Evolutionary conservation across 176 grass and related monocot genomes (phyloP).

Genomic region (bread wheat (Triticum aestivum)): DNA sequence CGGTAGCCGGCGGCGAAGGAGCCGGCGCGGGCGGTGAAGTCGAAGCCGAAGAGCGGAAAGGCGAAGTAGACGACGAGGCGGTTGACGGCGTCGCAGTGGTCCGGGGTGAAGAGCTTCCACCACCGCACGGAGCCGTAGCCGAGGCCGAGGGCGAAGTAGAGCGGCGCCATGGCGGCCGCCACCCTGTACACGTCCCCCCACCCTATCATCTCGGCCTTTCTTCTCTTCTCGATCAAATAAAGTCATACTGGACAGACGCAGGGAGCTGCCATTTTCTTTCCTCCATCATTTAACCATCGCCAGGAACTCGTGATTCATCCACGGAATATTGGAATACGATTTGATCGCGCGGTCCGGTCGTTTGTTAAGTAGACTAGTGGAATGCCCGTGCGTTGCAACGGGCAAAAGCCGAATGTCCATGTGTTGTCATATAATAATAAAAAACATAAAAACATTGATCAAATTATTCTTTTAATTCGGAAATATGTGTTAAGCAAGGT

Average conservation of each 20-base stretch:
- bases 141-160: constrained; percentile 84
- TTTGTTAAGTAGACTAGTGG: not conserved
- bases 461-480: too few species aligned
- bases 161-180: constrained; percentile 74
- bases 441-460: too few species aligned
- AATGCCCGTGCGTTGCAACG: too few species aligned
- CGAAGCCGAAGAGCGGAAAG: constrained; percentile 83
- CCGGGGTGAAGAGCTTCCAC: constrained; percentile 76
- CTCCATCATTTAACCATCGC: not conserved
- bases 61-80: constrained; percentile 69
- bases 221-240: not conserved
- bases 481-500: too few species aligned
- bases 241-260: not conserved
- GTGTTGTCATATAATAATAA: too few species aligned
- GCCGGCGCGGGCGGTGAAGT: constrained; percentile 64
- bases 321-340: not conserved
- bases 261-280: not conserved
- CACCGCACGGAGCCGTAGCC: constrained; percentile 74
- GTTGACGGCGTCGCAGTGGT: constrained; percentile 79
- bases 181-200: constrained; percentile 84
- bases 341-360: not conserved
- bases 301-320: not conserved
- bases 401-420: too few species aligned
- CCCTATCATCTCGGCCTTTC: constrained; percentile 48
- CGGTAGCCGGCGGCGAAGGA: constrained; percentile 59